These are phyloP conservation scores for Nitzschia palea DNA, from an alignment of 108 stramenopile genomes.

Conservation along the genomic window DNA sequence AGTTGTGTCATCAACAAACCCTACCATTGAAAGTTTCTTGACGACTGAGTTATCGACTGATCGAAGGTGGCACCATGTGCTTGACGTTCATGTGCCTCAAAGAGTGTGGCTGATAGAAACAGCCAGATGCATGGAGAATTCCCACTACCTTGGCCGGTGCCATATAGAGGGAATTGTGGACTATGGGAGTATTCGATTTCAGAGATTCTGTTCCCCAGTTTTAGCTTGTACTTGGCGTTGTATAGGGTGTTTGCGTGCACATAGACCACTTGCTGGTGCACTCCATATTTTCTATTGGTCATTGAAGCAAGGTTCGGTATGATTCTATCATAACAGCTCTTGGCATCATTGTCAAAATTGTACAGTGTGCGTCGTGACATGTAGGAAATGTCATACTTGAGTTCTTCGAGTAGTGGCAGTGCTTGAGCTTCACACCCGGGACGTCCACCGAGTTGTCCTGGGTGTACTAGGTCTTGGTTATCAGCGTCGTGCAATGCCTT, in stretches of 20 bases:
- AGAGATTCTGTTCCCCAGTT: neutral
- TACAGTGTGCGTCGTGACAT: neutral
- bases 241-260: neutral
- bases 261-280: neutral
- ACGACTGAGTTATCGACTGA: neutral
- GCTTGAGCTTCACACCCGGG: neutral
- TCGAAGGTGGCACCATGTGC: constrained; percentile 3
- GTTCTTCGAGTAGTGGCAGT: neutral
- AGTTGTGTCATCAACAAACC: neutral
- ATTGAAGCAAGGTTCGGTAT: neutral
- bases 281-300: neutral
- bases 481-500: neutral
- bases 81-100: neutral
- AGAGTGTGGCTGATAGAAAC: neutral
- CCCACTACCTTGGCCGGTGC: neutral
- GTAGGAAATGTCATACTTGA: neutral
- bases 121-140: neutral
- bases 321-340: neutral
- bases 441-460: neutral
- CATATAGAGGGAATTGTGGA: neutral
- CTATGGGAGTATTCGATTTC: neutral
- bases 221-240: neutral
- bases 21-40: neutral
- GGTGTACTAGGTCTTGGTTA: neutral
- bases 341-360: neutral